Evolutionary conservation across 1,284 basidiomycete species (phyloP), one percentile per base, ranked within the genome.

Genomic region (Serendipita sp.): DNA sequence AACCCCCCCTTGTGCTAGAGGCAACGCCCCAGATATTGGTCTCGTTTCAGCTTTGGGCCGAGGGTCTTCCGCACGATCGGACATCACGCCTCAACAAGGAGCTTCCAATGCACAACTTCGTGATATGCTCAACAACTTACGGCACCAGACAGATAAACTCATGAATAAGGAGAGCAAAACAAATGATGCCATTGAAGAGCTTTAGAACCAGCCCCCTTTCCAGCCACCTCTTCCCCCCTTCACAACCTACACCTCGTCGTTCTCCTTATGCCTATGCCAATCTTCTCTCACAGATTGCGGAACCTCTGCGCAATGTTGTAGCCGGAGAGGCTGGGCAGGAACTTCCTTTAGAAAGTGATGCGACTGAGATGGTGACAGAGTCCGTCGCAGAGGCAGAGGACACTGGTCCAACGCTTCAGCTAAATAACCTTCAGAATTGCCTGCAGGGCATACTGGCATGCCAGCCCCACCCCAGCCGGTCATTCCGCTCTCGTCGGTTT

Each of bases 121-220:
- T 6, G 53, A 58, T 32, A 58, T 58, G 53, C 32, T 58, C 5
- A n/a, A 58, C 53, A 26, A 58, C 30, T 34, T 58, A 26, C 22
- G 53, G 6, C 15, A 34, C 4, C 53, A 58, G 32, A 58, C 53
- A 8, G 32, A 58, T 30, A 58, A 58, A 26, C 53, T 58, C 26
- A 35, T 58, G 22, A 26, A 29, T n/a, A 12, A 58, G 32, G 15
- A 58, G 32, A 58, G 30, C 30, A 17, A 32, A 10, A 26, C 53
- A 30, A 58, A 58, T n/a, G 53, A 58, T 22, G 53, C 53, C n/a
- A 58, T 58, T 32, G 53, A 58, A n/a, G 53, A 58, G 32, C 53
- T 58, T n/a, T 26, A 58, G 30, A 58, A 58, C n/a, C 22, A 26
- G 30, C 53, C 53, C 10, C 47, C 47, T 22, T 22, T 58, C 53